phyloP scores from a whole-genome alignment of 768 basidiomycete genomes.

The Suillus plorans region DNA sequence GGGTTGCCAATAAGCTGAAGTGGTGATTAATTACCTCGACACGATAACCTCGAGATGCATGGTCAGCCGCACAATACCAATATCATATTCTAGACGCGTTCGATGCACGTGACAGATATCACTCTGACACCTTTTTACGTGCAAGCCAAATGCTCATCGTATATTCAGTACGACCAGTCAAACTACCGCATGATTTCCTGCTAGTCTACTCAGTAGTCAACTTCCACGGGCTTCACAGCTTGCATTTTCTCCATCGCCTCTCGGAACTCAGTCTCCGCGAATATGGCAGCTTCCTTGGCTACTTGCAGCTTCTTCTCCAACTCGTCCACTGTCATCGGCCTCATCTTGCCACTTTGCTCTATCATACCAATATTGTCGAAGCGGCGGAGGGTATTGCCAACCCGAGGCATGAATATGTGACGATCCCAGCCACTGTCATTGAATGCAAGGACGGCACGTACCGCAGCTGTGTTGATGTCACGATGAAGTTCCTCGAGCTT shows the following conservation, averaged over 20 bases:
- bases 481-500: slow-evolving; percentile 88
- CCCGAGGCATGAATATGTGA: slow-evolving; percentile 64
- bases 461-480: slow-evolving; percentile 87
- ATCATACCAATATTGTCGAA: slow-evolving; percentile 68
- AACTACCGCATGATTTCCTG: background rate
- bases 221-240: slow-evolving; percentile 46
- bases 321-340: slow-evolving; percentile 66
- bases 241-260: slow-evolving; percentile 75
- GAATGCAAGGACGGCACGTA: slow-evolving; percentile 76
- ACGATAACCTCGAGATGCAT: background rate
- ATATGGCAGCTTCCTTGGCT: slow-evolving; percentile 69
- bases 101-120: slow-evolving; percentile 11
- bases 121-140: background rate
- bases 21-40: background rate
- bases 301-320: slow-evolving; percentile 71
- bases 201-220: slow-evolving; percentile 26
- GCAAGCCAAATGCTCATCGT: background rate
- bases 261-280: slow-evolving; percentile 71
- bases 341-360: slow-evolving; percentile 40
- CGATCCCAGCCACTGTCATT: slow-evolving; percentile 87
- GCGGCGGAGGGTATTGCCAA: slow-evolving; percentile 62
- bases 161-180: background rate
- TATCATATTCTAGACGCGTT: background rate
- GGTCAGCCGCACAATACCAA: background rate
- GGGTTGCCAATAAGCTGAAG: background rate